Evolutionary conservation across 73 alveolate genomes (phyloP), one percentile per base, ranked within the genome.

Genomic region (Paraurostyla sp.): DNA sequence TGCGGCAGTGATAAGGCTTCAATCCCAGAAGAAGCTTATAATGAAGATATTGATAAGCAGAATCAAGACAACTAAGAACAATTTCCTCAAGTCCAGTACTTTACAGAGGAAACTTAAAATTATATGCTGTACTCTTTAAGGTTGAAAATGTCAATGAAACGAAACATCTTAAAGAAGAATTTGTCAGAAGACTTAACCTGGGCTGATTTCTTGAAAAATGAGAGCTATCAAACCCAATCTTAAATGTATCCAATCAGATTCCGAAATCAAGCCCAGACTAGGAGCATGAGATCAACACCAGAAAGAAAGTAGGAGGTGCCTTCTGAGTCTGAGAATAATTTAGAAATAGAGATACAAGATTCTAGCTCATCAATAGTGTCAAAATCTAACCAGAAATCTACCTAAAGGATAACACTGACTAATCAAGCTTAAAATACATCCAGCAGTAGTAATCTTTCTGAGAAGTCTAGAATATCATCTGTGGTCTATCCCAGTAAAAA

Each of bases 61-160:
- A 33, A 65, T 9, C n/a, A 65, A 9, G 41, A 11, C 2, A 38
- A 36, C 32, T 38, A 65, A 16, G 58, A 65, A 18, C 18, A 65
- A 18, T 11, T 15, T 18, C 4, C 6, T 0, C 58, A 65, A 40
- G 7, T 27, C 2, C 49, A 51, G 11, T 27, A 51, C 38, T 54
- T 51, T 42, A 78, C 60, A 20, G 80, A 78, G 9, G 89, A 78
- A 45, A 40, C 29, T 0, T 54, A 78, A 27, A 51, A 4, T 9
- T 54, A 78, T 51, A 23, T 29, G 58, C 57, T 78, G 20, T 23
- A 78, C 20, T 33, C 76, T 9, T 36, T 32, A 29, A 50, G 89
- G 52, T 29, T 78, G 25, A 78, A 78, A 35, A 78, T 78, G 89
- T 78, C 89, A n/a, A 78, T 78, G 89, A 78, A 78, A 36, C 49